Percentiles rank a stretch among this genome's conserved stretches.
These are phyloP conservation scores for Phlebopus sp. DNA, from an alignment of 1,284 basidiomycete genomes.

Conservation along the genomic window DNA sequence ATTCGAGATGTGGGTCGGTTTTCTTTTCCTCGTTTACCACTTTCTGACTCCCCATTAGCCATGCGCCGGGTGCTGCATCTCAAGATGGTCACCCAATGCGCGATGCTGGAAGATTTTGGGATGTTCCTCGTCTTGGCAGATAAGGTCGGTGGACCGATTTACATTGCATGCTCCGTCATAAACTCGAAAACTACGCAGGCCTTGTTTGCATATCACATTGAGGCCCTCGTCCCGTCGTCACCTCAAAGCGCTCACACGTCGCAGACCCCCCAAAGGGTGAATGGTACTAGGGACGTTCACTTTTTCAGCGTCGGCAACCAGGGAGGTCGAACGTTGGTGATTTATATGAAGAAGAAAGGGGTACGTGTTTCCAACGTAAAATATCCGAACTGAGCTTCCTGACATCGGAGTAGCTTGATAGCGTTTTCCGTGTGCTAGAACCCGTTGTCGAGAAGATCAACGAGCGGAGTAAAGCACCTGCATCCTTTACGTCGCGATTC, in stretches of 20 bases:
- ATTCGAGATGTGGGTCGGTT: conserved; percentile 67
- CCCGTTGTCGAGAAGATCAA: conserved; percentile 86
- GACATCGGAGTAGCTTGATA: conserved; percentile 57
- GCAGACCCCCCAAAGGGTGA: conserved; percentile 83
- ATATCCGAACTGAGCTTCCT: background rate
- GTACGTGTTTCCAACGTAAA: conserved; percentile 43
- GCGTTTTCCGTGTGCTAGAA: conserved; percentile 91
- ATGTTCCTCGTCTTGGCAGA: conserved; percentile 95
- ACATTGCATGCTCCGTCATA: background rate
- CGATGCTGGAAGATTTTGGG: conserved; percentile 92
- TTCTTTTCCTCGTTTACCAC: background rate
- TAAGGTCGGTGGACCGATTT: conserved; percentile 51
- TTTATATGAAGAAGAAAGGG: conserved; percentile 95
- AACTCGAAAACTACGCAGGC: conserved; percentile 40
- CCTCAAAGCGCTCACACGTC: conserved; percentile 61
- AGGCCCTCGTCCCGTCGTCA: conserved; percentile 88
- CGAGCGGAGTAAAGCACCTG: conserved; percentile 65
- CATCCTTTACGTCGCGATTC: conserved; percentile 67
- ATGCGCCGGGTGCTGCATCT: conserved; percentile 88
- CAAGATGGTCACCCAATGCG: conserved; percentile 89
- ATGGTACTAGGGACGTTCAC: conserved; percentile 85
- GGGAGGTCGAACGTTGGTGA: conserved; percentile 81
- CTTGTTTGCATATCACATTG: conserved; percentile 88
- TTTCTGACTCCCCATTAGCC: conserved; percentile 41
- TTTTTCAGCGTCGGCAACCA: conserved; percentile 93